phyloP scores from a whole-genome alignment of 371 early-diverging fungal genomes.

The Mortierella sp. region DNA sequence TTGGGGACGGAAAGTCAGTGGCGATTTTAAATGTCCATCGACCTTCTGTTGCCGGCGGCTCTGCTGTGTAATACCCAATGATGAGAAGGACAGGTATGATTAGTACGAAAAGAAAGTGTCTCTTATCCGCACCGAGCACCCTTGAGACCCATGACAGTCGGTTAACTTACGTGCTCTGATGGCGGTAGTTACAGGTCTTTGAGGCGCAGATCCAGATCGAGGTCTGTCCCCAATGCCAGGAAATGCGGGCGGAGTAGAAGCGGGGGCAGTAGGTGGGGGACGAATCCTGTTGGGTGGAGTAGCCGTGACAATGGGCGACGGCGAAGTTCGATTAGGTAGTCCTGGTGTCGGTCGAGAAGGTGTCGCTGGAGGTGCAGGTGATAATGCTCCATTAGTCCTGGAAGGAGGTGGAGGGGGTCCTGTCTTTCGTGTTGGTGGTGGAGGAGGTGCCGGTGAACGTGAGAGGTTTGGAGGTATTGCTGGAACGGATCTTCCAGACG shows the following conservation, averaged over 20 bases:
- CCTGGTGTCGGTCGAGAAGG: conserved; percentile 53
- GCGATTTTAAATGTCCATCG: conserved; percentile 49
- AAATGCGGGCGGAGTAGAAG: conserved; percentile 9
- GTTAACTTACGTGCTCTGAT: conserved; percentile 18
- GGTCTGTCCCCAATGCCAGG: conserved; percentile 29
- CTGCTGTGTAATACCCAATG: not conserved
- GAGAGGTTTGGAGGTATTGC: conserved; percentile 44
- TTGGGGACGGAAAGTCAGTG: conserved; percentile 38
- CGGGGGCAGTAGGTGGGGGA: conserved; percentile 24
- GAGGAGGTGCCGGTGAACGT: conserved; percentile 46
- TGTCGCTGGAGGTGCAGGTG: conserved; percentile 57
- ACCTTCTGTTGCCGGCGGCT: conserved; percentile 52
- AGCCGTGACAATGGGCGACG: conserved; percentile 19
- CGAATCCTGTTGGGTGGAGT: conserved; percentile 27
- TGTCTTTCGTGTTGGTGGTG: conserved; percentile 34
- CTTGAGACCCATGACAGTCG: not conserved
- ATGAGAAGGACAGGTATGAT: not conserved
- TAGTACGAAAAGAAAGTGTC: not conserved
- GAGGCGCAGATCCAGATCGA: conserved; percentile 47
- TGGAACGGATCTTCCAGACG: conserved; percentile 40
- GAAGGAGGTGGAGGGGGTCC: conserved; percentile 44
- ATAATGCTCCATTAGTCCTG: conserved; percentile 35
- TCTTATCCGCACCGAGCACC: too few species aligned
- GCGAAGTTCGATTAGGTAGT: conserved; percentile 33
- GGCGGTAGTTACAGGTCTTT: conserved; percentile 9